Conservation (phyloP, 2,329 filamentous ascomycete genomes). For the Penicillium sp. region DNA sequence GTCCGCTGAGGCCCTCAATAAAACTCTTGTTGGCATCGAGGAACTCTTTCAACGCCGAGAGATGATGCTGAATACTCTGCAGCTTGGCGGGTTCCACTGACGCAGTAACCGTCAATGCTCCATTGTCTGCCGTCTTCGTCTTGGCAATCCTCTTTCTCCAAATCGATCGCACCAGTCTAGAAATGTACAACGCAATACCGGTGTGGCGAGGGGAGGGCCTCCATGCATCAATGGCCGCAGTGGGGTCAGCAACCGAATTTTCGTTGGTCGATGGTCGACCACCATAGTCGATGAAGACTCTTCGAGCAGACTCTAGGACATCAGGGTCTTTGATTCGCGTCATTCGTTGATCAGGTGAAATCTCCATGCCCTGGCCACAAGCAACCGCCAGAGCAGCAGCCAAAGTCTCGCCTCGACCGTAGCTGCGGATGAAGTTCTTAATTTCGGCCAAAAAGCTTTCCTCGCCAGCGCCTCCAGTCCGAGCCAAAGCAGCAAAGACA, state of each 20-base stretch:
- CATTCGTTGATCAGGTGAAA: constrained; percentile 63
- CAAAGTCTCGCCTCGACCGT: constrained; percentile 82
- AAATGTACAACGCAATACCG: constrained; percentile 79
- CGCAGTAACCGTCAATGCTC: constrained; percentile 59
- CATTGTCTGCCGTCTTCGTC: constrained; percentile 50
- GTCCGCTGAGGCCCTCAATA: constrained; percentile 89
- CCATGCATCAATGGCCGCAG: constrained; percentile 72
- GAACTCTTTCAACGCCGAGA: constrained; percentile 74
- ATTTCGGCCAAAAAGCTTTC: constrained; percentile 77
- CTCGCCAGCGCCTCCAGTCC: constrained; percentile 60
- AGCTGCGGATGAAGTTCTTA: constrained; percentile 74
- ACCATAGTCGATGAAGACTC: constrained; percentile 86
- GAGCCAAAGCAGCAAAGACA: constrained; percentile 77
- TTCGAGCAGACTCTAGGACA: constrained; percentile 76
- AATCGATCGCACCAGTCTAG: constrained; percentile 77
- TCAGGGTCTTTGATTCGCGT: constrained; percentile 72
- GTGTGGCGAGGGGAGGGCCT: constrained; percentile 83
- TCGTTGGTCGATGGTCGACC: constrained; percentile 81
- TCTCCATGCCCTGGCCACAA: constrained; percentile 84
- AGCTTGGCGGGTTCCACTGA: constrained; percentile 64
- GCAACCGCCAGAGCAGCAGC: constrained; percentile 89
- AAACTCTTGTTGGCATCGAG: constrained; percentile 80
- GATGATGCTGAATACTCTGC: constrained; percentile 67
- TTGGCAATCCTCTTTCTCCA: constrained; percentile 76
- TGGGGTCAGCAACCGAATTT: constrained; percentile 58